Percentiles rank a stretch among this genome's conserved stretches.
These are phyloP conservation scores for Hypomyces perniciosus DNA, from an alignment of 2,329 filamentous ascomycete genomes.

Conservation along the genomic window DNA sequence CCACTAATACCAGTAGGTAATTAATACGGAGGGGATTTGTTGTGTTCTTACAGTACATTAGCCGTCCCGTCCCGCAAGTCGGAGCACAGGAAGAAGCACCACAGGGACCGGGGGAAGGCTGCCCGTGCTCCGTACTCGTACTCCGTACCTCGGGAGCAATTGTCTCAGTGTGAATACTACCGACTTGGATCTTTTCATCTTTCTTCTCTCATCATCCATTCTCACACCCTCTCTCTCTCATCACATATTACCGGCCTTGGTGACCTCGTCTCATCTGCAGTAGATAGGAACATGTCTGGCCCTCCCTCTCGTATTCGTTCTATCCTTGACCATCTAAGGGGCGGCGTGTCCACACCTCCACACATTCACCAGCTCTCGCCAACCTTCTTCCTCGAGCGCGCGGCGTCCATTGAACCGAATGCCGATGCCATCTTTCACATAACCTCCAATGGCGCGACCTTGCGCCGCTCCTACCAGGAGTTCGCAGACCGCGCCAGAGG, in stretches of 20 bases:
- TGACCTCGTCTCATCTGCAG: not conserved
- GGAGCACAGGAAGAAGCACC: too few relatives aligned
- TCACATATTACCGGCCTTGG: not conserved
- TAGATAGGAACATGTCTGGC: slow-evolving; percentile 51
- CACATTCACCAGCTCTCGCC: slow-evolving; percentile 78
- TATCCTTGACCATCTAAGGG: slow-evolving; percentile 47
- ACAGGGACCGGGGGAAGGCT: too few relatives aligned
- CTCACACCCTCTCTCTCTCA: not conserved
- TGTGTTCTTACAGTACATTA: too few relatives aligned
- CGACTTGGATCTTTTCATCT: not conserved
- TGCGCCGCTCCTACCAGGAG: slow-evolving; percentile 73
- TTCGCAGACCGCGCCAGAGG: slow-evolving; percentile 82
- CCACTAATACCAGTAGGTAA: not conserved
- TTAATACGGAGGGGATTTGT: too few relatives aligned
- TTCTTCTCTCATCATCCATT: not conserved
- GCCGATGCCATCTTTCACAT: slow-evolving; percentile 81
- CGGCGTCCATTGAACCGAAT: slow-evolving; percentile 80
- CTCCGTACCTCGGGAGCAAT: too few relatives aligned
- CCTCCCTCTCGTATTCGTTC: slow-evolving; percentile 55
- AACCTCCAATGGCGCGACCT: slow-evolving; percentile 66
- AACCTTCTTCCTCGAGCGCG: slow-evolving; percentile 79
- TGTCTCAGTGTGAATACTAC: too few relatives aligned
- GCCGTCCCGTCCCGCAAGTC: too few relatives aligned
- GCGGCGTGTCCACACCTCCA: slow-evolving; percentile 32
- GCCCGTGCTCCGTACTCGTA: too few relatives aligned